Conservation (phyloP, 768 basidiomycete species). For the Amanita phalloides region DNA sequence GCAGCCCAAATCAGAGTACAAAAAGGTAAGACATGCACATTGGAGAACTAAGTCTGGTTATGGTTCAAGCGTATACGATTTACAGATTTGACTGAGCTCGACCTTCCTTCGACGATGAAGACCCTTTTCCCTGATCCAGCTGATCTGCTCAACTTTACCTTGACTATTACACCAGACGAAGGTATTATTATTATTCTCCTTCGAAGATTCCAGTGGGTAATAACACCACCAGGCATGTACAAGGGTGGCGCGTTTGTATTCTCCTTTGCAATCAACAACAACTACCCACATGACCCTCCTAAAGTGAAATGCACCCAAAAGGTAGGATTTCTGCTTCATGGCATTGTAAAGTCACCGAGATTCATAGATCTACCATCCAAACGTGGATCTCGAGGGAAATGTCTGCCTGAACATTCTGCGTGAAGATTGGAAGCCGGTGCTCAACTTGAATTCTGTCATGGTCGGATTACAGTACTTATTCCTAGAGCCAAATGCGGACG, state of each 20-base stretch:
- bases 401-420: slow-evolving; percentile 97
- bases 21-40: slow-evolving; percentile 54
- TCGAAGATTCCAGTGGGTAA: background rate
- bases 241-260: slow-evolving; percentile 90
- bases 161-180: slow-evolving; percentile 95
- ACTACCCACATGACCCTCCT: slow-evolving; percentile 98
- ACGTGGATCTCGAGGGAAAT: slow-evolving; percentile 95
- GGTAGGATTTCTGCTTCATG: slow-evolving; percentile 31
- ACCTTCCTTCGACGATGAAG: slow-evolving; percentile 93
- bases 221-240: slow-evolving; percentile 74
- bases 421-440: slow-evolving; percentile 99
- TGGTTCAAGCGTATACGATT: background rate
- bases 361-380: slow-evolving; percentile 93
- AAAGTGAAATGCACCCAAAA: slow-evolving; percentile 97
- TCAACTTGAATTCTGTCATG: slow-evolving; percentile 97
- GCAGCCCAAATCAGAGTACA: slow-evolving; percentile 99
- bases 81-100: slow-evolving; percentile 91
- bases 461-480: slow-evolving; percentile 97
- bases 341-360: slow-evolving; percentile 5
- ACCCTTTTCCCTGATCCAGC: slow-evolving; percentile 86
- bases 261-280: slow-evolving; percentile 92
- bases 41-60: background rate
- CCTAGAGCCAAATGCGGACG: slow-evolving; percentile 97
- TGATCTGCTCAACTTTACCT: slow-evolving; percentile 93
- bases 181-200: slow-evolving; percentile 34